A percentile compares a stretch with the other conserved stretches of the same genome.
Conservation (phyloP, 805 yeast species). For the Grigorovia yakushimaensis region DNA sequence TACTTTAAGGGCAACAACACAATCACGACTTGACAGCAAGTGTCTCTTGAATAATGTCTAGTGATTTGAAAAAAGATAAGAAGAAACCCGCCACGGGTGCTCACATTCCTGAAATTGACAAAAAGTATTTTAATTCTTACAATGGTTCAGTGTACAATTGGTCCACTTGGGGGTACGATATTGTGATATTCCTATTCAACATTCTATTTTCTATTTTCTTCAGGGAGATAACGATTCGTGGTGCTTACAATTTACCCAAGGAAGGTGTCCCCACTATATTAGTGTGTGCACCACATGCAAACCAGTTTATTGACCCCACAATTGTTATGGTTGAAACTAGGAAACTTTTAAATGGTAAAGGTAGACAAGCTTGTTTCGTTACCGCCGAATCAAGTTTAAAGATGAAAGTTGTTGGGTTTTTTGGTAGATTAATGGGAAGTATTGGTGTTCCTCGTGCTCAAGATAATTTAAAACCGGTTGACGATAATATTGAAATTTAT, state of each 20-base stretch:
- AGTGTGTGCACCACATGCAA: slow-evolving; percentile 79
- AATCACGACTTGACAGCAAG: background rate
- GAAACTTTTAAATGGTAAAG: slow-evolving; percentile 32
- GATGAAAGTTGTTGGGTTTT: slow-evolving; percentile 56
- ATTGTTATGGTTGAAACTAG: slow-evolving; percentile 70
- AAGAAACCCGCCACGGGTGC: slow-evolving; percentile 9
- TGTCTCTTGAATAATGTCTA: background rate
- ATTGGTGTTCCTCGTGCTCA: slow-evolving; percentile 91
- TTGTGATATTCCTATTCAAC: slow-evolving; percentile 22
- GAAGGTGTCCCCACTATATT: slow-evolving; percentile 48
- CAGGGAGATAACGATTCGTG: slow-evolving; percentile 64
- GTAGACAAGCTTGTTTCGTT: slow-evolving; percentile 64
- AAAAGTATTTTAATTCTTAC: slow-evolving; percentile 17
- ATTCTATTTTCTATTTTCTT: slow-evolving; percentile 40
- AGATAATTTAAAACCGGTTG: slow-evolving; percentile 60
- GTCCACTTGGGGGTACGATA: slow-evolving; percentile 23
- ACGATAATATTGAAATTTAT: slow-evolving; percentile 49
- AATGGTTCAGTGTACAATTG: slow-evolving; percentile 19
- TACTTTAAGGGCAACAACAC: background rate
- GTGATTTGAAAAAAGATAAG: background rate
- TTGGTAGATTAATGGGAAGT: slow-evolving; percentile 62
- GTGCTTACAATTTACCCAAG: slow-evolving; percentile 33
- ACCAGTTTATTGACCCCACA: slow-evolving; percentile 78
- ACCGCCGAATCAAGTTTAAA: slow-evolving; percentile 73
- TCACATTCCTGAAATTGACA: slow-evolving; percentile 18